Percentiles rank a stretch among this genome's conserved stretches.
Conservation (phyloP, 2,329 filamentous ascomycete species). For the Thielaviopsis musarum region DNA sequence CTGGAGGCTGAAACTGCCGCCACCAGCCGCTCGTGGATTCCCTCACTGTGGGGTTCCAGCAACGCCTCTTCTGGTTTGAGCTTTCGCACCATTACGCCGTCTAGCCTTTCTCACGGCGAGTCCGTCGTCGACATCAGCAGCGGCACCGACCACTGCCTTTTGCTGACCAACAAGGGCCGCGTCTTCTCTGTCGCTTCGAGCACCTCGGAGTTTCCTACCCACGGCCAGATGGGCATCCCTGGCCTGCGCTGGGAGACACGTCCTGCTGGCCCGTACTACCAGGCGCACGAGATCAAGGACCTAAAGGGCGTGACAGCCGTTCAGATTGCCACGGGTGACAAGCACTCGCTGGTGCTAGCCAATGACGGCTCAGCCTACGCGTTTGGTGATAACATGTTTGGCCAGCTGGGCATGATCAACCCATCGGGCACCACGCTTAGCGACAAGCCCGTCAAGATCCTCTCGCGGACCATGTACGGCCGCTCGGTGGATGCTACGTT, state of each 20-base stretch:
- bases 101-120: constrained; percentile 49
- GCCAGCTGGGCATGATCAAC: constrained; percentile 74
- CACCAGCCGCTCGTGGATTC: constrained; percentile 43
- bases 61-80: constrained; percentile 30
- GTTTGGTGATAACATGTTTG: constrained; percentile 81
- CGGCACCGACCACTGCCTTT: constrained; percentile 70
- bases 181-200: constrained; percentile 80
- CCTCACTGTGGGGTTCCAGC: constrained; percentile 42
- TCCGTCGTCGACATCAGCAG: constrained; percentile 56
- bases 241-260: constrained; percentile 66
- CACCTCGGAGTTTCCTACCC: constrained; percentile 58
- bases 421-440: constrained; percentile 38
- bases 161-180: constrained; percentile 71
- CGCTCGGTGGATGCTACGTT: constrained; percentile 2
- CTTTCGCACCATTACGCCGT: constrained; percentile 56
- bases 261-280: constrained; percentile 62
- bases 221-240: constrained; percentile 75
- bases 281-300: constrained; percentile 60
- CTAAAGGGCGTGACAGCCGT: constrained; percentile 53
- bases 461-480: constrained; percentile 4
- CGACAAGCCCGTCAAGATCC: constrained; percentile 1
- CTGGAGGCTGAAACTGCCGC: constrained; percentile 22
- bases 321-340: constrained; percentile 69
- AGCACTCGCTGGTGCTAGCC: constrained; percentile 68
- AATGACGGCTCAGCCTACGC: constrained; percentile 61